A percentile compares a stretch with the other conserved stretches of the same genome.
Conservation (phyloP, 495 filamentous ascomycete genomes). For the Bacidia rubella region DNA sequence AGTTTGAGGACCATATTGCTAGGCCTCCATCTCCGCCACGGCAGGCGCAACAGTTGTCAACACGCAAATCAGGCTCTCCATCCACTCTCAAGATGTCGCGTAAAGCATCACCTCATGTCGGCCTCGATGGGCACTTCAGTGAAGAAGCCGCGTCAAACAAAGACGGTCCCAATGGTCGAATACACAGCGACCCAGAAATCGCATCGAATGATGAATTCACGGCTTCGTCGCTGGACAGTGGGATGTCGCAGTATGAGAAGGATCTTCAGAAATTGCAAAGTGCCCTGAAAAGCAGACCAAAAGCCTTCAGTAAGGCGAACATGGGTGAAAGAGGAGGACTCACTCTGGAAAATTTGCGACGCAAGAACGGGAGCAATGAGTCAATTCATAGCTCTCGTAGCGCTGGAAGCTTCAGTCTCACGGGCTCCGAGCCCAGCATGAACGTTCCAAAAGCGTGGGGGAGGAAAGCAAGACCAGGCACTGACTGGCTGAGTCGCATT, state of each 20-base stretch:
- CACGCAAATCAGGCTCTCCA: slow-evolving; percentile 14
- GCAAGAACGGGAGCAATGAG: slow-evolving; percentile 22
- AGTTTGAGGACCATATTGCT: background rate
- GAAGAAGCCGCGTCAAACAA: slow-evolving; percentile 10
- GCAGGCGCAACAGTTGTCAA: background rate
- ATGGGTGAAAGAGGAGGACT: slow-evolving; percentile 24
- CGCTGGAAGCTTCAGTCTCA: slow-evolving; percentile 23
- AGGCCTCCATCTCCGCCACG: background rate
- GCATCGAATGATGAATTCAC: slow-evolving; percentile 23
- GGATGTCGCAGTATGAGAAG: slow-evolving; percentile 25
- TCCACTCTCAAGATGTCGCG: slow-evolving; percentile 12
- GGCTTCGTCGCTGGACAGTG: slow-evolving; percentile 24
- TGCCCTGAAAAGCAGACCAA: slow-evolving; percentile 30
- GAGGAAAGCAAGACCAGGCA: slow-evolving; percentile 33
- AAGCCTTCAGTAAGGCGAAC: slow-evolving; percentile 35
- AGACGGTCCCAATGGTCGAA: slow-evolving; percentile 2
- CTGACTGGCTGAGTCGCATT: slow-evolving; percentile 39
- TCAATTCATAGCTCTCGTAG: slow-evolving; percentile 19
- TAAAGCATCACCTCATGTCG: slow-evolving; percentile 19
- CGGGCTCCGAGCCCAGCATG: slow-evolving; percentile 34
- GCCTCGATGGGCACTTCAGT: slow-evolving; percentile 5
- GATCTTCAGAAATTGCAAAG: slow-evolving; percentile 35
- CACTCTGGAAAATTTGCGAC: slow-evolving; percentile 35
- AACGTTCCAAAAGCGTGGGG: slow-evolving; percentile 48
- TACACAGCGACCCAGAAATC: slow-evolving; percentile 17